Base-by-base conservation (phyloP, 495 filamentous ascomycete species). In the Penicillium silybi region DNA sequence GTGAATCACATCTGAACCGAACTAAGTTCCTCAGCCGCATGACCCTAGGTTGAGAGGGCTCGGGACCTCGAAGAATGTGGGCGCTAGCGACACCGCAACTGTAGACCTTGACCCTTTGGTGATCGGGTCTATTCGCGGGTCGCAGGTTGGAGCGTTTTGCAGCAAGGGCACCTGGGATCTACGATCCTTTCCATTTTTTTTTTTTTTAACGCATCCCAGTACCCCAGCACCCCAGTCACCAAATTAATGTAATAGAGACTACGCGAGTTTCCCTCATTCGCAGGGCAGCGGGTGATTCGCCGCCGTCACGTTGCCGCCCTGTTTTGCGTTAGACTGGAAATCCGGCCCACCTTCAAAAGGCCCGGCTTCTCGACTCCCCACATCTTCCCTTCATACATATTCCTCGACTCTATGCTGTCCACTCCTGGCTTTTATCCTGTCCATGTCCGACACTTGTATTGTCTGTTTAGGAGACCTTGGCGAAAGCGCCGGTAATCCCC, bases 401-500 rank as follows among this genome's bases (percentile, higher is more conserved):
- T 55, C 53, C 48, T 51, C 61, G 54, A 56, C 61, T 47, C 48
- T 45, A 77, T 77, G 74, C 72, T 65, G 41, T 46, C 61, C 57
- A 54, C 53, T 34, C 58, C 62, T 68, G 62, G 56, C 58, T 66
- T 59, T 46, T 57, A 65, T 52, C 64, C 68, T 63, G 67, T 71
- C 67, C 65, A 92, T 93, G 90, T 88, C 88, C 75, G 90, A 95
- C 70, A 89, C 90, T 62, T 96, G 91, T 78, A 96, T 95, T 75
- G 88, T 97, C 68, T 97, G 92, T 82, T 82, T 97, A 71, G 90
- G 92, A 71, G 85, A 88, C 75, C 85, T 97, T 74, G 87, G 84
- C 72, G 71, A 77, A 73, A 73, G 68, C 64, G 72, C 72, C 73
- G 77, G 70, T 67, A 72, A 78, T 68, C 66, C 71, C 67, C 57